Base-by-base conservation (phyloP, 495 filamentous ascomycete genomes). In the Tuber borchii region DNA sequence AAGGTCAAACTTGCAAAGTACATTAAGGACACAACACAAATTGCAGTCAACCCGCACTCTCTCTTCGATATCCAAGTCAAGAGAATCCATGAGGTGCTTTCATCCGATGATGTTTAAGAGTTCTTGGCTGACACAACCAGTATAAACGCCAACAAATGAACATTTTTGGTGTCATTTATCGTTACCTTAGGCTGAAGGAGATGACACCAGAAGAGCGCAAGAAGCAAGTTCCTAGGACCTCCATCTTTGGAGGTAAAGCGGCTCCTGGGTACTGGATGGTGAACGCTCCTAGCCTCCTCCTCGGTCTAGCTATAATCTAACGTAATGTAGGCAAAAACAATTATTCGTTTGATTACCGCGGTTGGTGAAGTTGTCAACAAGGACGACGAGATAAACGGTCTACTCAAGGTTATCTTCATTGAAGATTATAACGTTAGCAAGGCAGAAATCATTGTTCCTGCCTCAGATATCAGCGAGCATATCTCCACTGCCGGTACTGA, bases 371-470 rank as follows among this genome's bases (percentile, higher is more conserved):
- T 97, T 3, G 91, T 99, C 77, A 99, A 99, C 85, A 91, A 90
- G 14, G 95, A 99, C 82, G 86, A 89, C 48, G 95, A 98, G 70
- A 89, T 98, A 82, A 94, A 94, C 39, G 95, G 98, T 83, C 87
- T 96, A 31, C 87, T 99, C 81, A 99, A 99, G 87, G 96, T 99
- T 71, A 89, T 99, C 81, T 99, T 97, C 86, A 84, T 99, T 69
- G 93, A 95, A 83, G 95, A 99, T 86, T 99, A 99, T 88, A 99
- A 99, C 78, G 95, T 99, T 80, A 97, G 93, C 89, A 98, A 98
- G 86, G 96, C 95, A 22, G 95, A 99, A 85, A 93, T 98, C 77
- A 97, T 99, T 79, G 89, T 90, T 72, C 95, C 95, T 10, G 95
- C 95, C 17, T 97, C 93, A 22, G 95, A 99, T 83, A 90, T 99